Evolutionary conservation across 805 yeast genomes (phyloP).

Genomic region (Candida arabinofermentans): DNA sequence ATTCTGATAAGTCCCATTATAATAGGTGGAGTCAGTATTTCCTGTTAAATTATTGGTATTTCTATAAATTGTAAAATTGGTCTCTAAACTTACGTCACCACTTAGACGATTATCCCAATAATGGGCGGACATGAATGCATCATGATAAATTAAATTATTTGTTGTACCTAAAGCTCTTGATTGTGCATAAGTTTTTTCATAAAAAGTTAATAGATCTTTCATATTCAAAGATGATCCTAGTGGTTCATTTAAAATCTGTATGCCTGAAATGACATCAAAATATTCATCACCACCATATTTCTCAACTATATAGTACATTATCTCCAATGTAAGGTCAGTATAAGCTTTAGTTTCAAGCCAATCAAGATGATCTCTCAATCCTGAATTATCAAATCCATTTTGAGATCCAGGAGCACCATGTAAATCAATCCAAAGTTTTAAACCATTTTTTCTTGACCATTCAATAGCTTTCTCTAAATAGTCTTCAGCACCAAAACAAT

Average conservation of each 20-base stretch:
- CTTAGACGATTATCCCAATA: conserved; percentile 50
- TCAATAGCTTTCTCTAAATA: conserved; percentile 61
- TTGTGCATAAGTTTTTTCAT: conserved; percentile 38
- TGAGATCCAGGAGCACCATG: conserved; percentile 86
- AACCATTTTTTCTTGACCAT: conserved; percentile 59
- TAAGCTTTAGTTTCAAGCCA: conserved; percentile 41
- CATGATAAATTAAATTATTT: conserved; percentile 55
- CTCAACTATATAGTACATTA: conserved; percentile 44
- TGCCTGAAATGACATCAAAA: conserved; percentile 60
- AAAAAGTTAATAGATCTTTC: conserved; percentile 37
- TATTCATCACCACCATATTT: conserved; percentile 48
- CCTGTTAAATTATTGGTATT: conserved; percentile 7
- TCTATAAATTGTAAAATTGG: conserved; percentile 8
- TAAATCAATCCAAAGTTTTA: conserved; percentile 70
- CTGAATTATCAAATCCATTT: conserved; percentile 83
- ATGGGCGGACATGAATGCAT: conserved; percentile 55
- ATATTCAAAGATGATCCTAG: conserved; percentile 48
- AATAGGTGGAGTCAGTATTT: conserved; percentile 3
- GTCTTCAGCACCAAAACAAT: conserved; percentile 59
- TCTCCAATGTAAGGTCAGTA: conserved; percentile 44
- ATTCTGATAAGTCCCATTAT: conserved; percentile 42
- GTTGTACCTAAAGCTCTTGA: conserved; percentile 35
- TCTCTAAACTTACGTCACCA: conserved; percentile 10
- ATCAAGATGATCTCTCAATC: conserved; percentile 47
- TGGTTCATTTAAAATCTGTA: conserved; percentile 72